These are phyloP conservation scores for Aspergillus niger DNA, from an alignment of 2,329 filamentous ascomycete genomes.

Conservation along the genomic window DNA sequence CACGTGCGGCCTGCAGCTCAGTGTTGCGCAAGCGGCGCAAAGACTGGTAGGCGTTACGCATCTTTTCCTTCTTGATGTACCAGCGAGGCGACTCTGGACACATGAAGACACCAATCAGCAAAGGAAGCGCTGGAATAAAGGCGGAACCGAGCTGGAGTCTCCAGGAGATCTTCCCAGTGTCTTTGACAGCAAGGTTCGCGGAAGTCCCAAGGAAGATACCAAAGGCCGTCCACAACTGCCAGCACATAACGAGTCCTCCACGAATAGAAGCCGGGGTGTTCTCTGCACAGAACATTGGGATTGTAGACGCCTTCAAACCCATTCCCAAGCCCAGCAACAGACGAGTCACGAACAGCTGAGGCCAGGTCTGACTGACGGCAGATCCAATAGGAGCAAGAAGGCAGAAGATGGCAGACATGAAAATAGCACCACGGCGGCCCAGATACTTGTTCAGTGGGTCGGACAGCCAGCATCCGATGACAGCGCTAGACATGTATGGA, in stretches of 20 bases:
- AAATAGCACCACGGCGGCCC: constrained; percentile 66
- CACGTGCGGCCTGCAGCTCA: constrained; percentile 62
- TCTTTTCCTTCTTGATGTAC: constrained; percentile 67
- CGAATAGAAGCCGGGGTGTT: constrained; percentile 58
- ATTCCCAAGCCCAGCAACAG: constrained; percentile 63
- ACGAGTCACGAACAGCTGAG: constrained; percentile 58
- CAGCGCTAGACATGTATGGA: constrained; percentile 56
- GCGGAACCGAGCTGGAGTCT: constrained; percentile 65
- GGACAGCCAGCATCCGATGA: constrained; percentile 66
- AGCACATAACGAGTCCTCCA: constrained; percentile 59
- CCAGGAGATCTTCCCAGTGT: constrained; percentile 63
- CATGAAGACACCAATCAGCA: constrained; percentile 60
- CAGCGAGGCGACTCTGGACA: constrained; percentile 68
- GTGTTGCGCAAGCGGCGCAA: constrained; percentile 60
- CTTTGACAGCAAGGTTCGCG: constrained; percentile 65
- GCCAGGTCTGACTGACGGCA: constrained; percentile 62
- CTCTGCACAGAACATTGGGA: constrained; percentile 58
- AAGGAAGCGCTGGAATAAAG: constrained; percentile 64
- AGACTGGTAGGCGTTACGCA: constrained; percentile 62
- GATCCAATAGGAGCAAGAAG: constrained; percentile 70
- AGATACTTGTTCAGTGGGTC: constrained; percentile 63
- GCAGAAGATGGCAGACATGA: constrained; percentile 64
- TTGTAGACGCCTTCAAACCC: constrained; percentile 62
- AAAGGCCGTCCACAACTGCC: constrained; percentile 59
- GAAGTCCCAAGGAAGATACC: constrained; percentile 68